Evolutionary conservation across 139 green algal species (phyloP).

Genomic region (Gonium pectorale): DNA sequence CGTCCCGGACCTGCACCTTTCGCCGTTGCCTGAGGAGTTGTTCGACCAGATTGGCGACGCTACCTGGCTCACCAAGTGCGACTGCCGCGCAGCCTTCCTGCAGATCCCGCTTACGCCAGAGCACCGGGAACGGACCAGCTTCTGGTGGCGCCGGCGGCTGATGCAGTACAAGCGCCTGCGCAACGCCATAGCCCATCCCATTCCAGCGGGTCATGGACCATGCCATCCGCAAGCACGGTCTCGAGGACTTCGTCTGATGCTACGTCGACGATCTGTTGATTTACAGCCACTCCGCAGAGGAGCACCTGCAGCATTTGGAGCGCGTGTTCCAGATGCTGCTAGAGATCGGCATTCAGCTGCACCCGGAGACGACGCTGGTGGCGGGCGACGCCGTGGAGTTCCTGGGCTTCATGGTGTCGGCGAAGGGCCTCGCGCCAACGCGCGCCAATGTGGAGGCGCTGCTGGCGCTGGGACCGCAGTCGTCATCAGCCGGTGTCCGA

Average conservation of each 20-base stretch:
- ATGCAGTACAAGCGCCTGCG: constrained; percentile 24
- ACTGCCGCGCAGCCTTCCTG: constrained; percentile 44
- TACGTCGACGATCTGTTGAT: constrained; percentile 53
- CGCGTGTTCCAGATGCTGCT: constrained; percentile 18
- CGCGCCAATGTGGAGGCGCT: background rate
- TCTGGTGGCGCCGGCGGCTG: constrained; percentile 8
- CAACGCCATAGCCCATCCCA: constrained; percentile 40
- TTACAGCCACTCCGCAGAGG: background rate
- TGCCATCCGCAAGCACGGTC: background rate
- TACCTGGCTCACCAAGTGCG: constrained; percentile 48
- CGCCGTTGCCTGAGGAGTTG: constrained; percentile 45
- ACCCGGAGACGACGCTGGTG: constrained; percentile 45
- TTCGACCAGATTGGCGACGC: constrained; percentile 23
- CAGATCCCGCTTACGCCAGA: constrained; percentile 36
- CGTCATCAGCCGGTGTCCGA: background rate
- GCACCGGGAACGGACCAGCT: constrained; percentile 2
- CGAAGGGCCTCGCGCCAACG: background rate
- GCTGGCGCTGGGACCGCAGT: background rate
- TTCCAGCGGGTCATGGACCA: constrained; percentile 41
- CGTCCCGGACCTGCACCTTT: constrained; percentile 30
- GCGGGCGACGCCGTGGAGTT: constrained; percentile 32
- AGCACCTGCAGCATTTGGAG: constrained; percentile 26
- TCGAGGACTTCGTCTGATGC: constrained; percentile 1
- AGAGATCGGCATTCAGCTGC: constrained; percentile 4
- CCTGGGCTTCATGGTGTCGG: constrained; percentile 52